These are phyloP conservation scores for Hypoxylon cercidicola DNA, from an alignment of 495 filamentous ascomycete species.

Conservation along the genomic window DNA sequence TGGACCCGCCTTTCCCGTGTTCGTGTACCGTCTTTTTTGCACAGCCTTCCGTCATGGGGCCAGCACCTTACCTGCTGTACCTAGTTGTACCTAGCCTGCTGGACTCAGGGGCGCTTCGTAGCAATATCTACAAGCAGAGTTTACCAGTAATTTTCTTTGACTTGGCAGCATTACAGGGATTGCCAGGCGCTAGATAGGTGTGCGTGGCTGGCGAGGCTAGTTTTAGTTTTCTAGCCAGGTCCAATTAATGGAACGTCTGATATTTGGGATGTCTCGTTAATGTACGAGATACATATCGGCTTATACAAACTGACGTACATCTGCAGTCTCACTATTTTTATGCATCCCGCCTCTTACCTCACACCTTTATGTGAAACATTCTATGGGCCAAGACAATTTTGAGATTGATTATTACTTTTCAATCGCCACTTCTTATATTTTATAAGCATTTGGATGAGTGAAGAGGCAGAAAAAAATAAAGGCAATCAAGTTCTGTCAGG, in stretches of 20 bases:
- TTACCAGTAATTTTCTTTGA: constrained; percentile 20
- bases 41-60: constrained; percentile 33
- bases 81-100: neutral
- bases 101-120: constrained; percentile 19
- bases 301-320: neutral
- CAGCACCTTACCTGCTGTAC: too few relatives aligned
- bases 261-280: neutral
- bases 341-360: constrained; percentile 25
- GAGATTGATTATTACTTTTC: too few relatives aligned
- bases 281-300: neutral
- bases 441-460: neutral
- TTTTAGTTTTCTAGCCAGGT: constrained; percentile 8
- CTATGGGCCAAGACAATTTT: neutral
- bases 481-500: neutral
- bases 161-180: constrained; percentile 23
- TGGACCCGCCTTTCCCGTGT: constrained; percentile 28
- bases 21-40: constrained; percentile 35
- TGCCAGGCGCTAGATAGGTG: neutral
- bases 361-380: constrained; percentile 1
- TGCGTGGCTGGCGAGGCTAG: constrained; percentile 29
- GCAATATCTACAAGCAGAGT: constrained; percentile 7
- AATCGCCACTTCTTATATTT: too few relatives aligned
- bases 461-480: neutral
- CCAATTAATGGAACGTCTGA: neutral
- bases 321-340: neutral